These are phyloP conservation scores for Oxalis stricta DNA, from an alignment of 441 rosid species.

Conservation along the genomic window DNA sequence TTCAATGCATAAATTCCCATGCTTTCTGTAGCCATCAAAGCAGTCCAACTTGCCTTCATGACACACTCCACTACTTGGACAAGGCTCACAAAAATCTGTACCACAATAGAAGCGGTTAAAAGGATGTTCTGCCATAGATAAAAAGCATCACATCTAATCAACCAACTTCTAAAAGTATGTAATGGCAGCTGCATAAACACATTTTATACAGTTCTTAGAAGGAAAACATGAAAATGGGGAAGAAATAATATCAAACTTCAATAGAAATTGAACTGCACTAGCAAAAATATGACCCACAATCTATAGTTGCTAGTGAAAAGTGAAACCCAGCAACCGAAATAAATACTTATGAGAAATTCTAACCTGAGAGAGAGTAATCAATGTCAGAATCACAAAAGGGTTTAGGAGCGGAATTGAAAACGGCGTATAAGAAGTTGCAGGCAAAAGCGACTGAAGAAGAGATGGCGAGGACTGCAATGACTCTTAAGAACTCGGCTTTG, in stretches of 20 bases:
- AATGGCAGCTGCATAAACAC: too few species aligned
- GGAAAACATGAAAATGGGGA: too few species aligned
- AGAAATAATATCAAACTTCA: too few species aligned
- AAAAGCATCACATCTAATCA: conserved; percentile 1
- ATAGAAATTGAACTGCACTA: too few species aligned
- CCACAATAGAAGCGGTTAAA: background rate
- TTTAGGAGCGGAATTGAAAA: conserved; percentile 24
- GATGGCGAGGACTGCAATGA: conserved; percentile 37
- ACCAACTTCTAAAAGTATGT: background rate
- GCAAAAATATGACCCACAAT: too few species aligned
- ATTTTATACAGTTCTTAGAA: too few species aligned
- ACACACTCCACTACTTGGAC: conserved; percentile 61
- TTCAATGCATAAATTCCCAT: conserved; percentile 52
- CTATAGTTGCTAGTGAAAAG: too few species aligned
- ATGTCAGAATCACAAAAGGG: conserved; percentile 44
- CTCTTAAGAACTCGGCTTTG: conserved; percentile 36
- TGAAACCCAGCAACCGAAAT: background rate
- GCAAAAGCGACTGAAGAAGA: conserved; percentile 48
- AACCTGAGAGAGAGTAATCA: conserved; percentile 38
- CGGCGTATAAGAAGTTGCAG: conserved; percentile 31
- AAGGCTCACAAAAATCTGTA: conserved; percentile 66
- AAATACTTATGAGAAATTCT: background rate
- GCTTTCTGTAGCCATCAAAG: conserved; percentile 42
- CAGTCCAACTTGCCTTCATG: conserved; percentile 58
- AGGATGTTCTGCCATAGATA: background rate